Percentiles rank a stretch among this genome's conserved stretches.
Evolutionary conservation across 805 yeast species (phyloP).

Genomic region (Nakazawaea pomicola): DNA sequence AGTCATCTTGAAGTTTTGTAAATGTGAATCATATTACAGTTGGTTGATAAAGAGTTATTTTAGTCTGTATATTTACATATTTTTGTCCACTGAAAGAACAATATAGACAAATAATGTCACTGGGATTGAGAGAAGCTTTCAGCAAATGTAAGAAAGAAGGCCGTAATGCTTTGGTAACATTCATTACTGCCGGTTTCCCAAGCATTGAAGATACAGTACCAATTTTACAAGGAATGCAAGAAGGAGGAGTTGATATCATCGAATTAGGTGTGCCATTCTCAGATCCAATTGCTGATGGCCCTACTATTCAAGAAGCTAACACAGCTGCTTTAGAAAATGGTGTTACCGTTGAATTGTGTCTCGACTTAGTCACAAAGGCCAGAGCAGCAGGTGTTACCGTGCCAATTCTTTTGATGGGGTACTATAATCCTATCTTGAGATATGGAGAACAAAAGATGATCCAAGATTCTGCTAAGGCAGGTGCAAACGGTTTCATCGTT

Average conservation of each 20-base stretch:
- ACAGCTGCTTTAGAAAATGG: conserved; percentile 80
- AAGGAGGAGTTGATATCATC: conserved; percentile 91
- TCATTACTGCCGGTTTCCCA: conserved; percentile 94
- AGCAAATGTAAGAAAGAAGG: conserved; percentile 55
- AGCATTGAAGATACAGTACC: conserved; percentile 84
- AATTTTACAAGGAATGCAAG: conserved; percentile 80
- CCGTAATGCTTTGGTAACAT: conserved; percentile 87
- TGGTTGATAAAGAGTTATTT: too few species aligned
- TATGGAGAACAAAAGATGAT: conserved; percentile 87
- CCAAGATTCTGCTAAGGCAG: conserved; percentile 74
- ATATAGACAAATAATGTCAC: too few species aligned
- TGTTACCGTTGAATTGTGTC: conserved; percentile 60
- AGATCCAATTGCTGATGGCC: conserved; percentile 99
- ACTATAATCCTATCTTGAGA: conserved; percentile 87
- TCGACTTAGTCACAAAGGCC: conserved; percentile 71
- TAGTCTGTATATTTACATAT: not conserved
- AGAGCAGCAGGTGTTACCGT: conserved; percentile 79
- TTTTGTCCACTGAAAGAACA: not conserved
- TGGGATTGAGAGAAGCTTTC: conserved; percentile 53
- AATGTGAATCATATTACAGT: too few species aligned
- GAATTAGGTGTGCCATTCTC: conserved; percentile 96
- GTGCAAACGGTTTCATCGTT: conserved; percentile 91
- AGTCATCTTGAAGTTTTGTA: not conserved
- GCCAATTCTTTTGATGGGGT: conserved; percentile 94
- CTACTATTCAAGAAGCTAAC: conserved; percentile 90